These are phyloP conservation scores for Flaveria floridana DNA, from an alignment of 140 eudicot species.

Conservation along the genomic window DNA sequence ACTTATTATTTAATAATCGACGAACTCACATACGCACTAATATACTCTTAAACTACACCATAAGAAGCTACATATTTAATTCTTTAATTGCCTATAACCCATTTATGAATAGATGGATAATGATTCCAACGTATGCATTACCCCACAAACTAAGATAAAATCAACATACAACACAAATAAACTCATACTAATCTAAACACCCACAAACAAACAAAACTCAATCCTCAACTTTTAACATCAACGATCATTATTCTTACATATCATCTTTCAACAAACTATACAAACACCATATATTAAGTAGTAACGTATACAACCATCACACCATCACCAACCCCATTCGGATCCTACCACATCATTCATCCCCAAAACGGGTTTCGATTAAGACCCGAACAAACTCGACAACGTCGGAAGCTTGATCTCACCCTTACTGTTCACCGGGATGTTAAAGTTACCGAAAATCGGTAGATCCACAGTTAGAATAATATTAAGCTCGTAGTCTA, in stretches of 20 bases:
- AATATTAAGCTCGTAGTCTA: conserved; percentile 59
- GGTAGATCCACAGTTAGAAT: conserved; percentile 69
- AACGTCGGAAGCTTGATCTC: conserved; percentile 78
- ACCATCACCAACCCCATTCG: not conserved
- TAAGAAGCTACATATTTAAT: too few species aligned
- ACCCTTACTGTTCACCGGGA: conserved; percentile 63
- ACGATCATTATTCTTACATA: conserved; percentile 23
- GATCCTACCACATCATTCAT: not conserved
- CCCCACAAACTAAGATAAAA: not conserved
- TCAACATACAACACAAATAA: not conserved
- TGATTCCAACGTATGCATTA: too few species aligned
- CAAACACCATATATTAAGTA: not conserved
- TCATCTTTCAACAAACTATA: not conserved
- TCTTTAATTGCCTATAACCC: too few species aligned
- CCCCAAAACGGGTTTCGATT: not conserved
- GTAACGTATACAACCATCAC: conserved; percentile 10
- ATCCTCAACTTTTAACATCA: not conserved
- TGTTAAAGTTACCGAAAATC: conserved; percentile 56
- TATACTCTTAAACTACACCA: too few species aligned
- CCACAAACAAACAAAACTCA: conserved; percentile 6
- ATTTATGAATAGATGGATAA: too few species aligned
- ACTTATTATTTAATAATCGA: too few species aligned
- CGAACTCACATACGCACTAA: too few species aligned
- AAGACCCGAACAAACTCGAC: conserved; percentile 41
- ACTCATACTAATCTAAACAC: too few species aligned